Percentiles rank a stretch among this genome's conserved stretches.
Conservation (phyloP, 805 yeast genomes). For the Yarrowia sp. region DNA sequence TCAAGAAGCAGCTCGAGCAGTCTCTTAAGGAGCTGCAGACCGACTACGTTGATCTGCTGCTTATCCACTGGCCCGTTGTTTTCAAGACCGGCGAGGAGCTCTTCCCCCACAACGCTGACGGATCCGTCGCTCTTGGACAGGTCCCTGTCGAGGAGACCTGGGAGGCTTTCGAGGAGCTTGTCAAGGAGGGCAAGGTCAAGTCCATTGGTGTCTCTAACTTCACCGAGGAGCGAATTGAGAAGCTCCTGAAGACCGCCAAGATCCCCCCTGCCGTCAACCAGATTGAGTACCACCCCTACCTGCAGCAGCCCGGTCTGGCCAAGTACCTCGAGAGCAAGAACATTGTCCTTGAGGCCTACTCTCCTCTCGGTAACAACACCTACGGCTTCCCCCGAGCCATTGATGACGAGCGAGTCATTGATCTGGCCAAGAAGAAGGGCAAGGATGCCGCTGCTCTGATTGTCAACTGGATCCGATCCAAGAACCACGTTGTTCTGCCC, state of each 20-base stretch:
- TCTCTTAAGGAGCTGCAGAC: slow-evolving; percentile 47
- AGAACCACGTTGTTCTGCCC: slow-evolving; percentile 71
- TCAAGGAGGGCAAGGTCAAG: slow-evolving; percentile 52
- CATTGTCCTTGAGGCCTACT: slow-evolving; percentile 58
- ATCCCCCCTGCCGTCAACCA: slow-evolving; percentile 68
- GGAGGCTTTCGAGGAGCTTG: slow-evolving; percentile 55
- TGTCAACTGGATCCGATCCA: slow-evolving; percentile 77
- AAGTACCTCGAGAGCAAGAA: slow-evolving; percentile 47
- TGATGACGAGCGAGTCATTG: slow-evolving; percentile 50
- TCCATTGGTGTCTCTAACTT: slow-evolving; percentile 80
- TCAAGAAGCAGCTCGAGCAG: slow-evolving; percentile 45
- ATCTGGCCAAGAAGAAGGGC: slow-evolving; percentile 53
- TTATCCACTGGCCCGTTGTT: slow-evolving; percentile 56
- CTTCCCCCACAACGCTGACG: slow-evolving; percentile 57
- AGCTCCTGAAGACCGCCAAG: slow-evolving; percentile 49
- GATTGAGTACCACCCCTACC: slow-evolving; percentile 57
- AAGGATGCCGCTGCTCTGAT: slow-evolving; percentile 64
- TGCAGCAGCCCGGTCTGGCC: slow-evolving; percentile 44
- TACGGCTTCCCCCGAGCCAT: slow-evolving; percentile 40
- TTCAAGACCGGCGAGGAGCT: slow-evolving; percentile 40
- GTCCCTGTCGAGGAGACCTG: slow-evolving; percentile 62
- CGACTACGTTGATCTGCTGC: slow-evolving; percentile 53
- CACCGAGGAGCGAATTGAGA: slow-evolving; percentile 58
- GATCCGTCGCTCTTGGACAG: slow-evolving; percentile 49
- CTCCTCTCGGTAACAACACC: slow-evolving; percentile 48